A percentile compares a stretch with the other conserved stretches of the same genome.
phyloP scores from a whole-genome alignment of 179 eudicot genomes.

The Amaranthus tricolor region DNA sequence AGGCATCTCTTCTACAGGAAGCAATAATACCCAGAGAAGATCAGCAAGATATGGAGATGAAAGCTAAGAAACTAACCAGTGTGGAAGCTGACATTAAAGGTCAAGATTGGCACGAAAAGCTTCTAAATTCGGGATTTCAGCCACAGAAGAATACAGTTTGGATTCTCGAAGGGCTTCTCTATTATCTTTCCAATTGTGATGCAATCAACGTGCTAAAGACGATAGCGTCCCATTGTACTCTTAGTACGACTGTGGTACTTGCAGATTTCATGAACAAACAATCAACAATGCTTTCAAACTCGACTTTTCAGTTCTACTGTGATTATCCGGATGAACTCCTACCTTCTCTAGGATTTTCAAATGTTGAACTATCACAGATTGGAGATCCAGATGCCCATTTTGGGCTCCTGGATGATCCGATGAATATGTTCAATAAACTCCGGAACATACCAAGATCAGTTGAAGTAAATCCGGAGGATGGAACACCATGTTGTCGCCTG shows the following conservation, averaged over 20 bases:
- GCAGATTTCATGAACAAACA: slow-evolving; percentile 96
- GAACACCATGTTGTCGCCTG: slow-evolving; percentile 83
- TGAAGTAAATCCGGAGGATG: slow-evolving; percentile 78
- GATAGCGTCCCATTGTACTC: slow-evolving; percentile 59
- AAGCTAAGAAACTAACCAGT: slow-evolving; percentile 63
- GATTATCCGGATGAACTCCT: slow-evolving; percentile 91
- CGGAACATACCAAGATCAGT: slow-evolving; percentile 69
- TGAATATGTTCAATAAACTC: slow-evolving; percentile 68
- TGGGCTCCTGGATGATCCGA: slow-evolving; percentile 75
- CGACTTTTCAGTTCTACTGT: slow-evolving; percentile 63
- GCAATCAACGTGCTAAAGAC: slow-evolving; percentile 67
- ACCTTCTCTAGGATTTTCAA: slow-evolving; percentile 81
- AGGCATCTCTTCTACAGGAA: slow-evolving; percentile 66
- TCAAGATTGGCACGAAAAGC: slow-evolving; percentile 70
- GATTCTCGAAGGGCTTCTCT: slow-evolving; percentile 86
- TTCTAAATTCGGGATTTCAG: slow-evolving; percentile 63
- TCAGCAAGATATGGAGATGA: slow-evolving; percentile 35
- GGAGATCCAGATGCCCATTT: slow-evolving; percentile 94
- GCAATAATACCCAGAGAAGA: slow-evolving; percentile 47
- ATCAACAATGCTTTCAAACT: slow-evolving; percentile 58
- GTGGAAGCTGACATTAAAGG: slow-evolving; percentile 74
- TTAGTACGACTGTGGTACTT: slow-evolving; percentile 62
- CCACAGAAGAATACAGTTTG: slow-evolving; percentile 72
- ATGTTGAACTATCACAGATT: slow-evolving; percentile 82
- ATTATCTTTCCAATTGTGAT: slow-evolving; percentile 62